Evolutionary conservation across 768 basidiomycete species (phyloP), one percentile per base, ranked within the genome.

Genomic region (Mycena haematopus): DNA sequence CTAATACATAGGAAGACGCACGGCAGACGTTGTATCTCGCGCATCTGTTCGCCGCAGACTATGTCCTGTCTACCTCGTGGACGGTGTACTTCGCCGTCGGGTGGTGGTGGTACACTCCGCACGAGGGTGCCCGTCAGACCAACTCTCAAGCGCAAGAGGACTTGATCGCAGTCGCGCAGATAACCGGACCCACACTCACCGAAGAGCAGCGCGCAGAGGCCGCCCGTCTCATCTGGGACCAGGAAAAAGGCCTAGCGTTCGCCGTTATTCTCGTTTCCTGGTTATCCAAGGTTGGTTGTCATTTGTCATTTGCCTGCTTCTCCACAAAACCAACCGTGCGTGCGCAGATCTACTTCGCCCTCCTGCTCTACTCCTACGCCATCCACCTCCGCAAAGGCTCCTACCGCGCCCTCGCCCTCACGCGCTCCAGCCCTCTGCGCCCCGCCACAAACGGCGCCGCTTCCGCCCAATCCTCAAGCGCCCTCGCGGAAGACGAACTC

Each of bases 81-180:
- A 96, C 95, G n/a, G 82, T 91, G 44, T 92, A 92, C 71, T 99
- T 99, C 65, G 92, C 88, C 40, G 83, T 93, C 22, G 78, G 83
- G 42, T 99, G 96, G 96, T 99, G 94, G 90, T 76, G 86, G 35
- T 91, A 91, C 77, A 91, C 88, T 1, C 91, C 95, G 0, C 97
- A 99, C 72, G 95, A 99, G 69, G 97, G 97, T 6, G 82, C 81
- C 24, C 85, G 87, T 1, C 84, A 86, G 35, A 84, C 84, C 65
- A 93, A 96, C 73, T 98, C 95, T 1, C 81, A 83, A 29, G 96
- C 97, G 11, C 97, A 99, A 76, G 78, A 92, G 72, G 90, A 87
- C 44, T 86, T 99, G 73, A 90, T 94, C 73, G 80, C 88, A 40
- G 80, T 80, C 45, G 86, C 82, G 42, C 80, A 82, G 53, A 76